Percentiles rank a stretch among this genome's conserved stretches.
Evolutionary conservation across 73 alveolate species (phyloP).

Genomic region (Blepharisma stoltei): DNA sequence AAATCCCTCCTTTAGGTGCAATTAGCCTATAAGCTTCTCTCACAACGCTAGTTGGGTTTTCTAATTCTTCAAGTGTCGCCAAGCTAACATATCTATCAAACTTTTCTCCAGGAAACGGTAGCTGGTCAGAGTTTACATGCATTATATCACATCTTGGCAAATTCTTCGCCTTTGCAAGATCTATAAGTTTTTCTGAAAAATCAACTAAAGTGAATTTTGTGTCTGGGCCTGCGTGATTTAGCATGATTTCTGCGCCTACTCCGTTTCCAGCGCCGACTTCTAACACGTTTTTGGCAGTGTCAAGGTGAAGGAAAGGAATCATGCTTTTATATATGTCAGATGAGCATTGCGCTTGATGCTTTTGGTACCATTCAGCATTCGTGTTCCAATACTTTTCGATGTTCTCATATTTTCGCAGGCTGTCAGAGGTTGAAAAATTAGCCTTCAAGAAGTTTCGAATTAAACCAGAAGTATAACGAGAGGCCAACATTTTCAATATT

Average conservation of each 20-base stretch:
- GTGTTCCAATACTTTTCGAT: constrained; percentile 7
- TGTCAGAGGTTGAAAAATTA: no score
- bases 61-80: background rate
- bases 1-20: background rate
- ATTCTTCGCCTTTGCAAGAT: background rate
- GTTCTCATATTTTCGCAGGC: background rate
- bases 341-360: background rate
- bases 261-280: constrained; percentile 15
- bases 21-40: background rate
- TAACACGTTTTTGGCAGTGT: background rate
- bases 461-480: no score
- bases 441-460: no score
- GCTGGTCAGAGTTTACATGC: background rate
- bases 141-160: background rate
- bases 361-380: background rate
- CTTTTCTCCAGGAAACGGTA: background rate
- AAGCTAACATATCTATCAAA: background rate
- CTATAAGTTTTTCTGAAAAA: background rate
- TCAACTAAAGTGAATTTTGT: background rate
- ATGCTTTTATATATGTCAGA: background rate
- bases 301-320: background rate
- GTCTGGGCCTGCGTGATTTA: background rate
- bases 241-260: background rate
- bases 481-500: no score
- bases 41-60: background rate